These are phyloP conservation scores for Camellia japonica DNA, from an alignment of 148 eudicot genomes.

Conservation along the genomic window DNA sequence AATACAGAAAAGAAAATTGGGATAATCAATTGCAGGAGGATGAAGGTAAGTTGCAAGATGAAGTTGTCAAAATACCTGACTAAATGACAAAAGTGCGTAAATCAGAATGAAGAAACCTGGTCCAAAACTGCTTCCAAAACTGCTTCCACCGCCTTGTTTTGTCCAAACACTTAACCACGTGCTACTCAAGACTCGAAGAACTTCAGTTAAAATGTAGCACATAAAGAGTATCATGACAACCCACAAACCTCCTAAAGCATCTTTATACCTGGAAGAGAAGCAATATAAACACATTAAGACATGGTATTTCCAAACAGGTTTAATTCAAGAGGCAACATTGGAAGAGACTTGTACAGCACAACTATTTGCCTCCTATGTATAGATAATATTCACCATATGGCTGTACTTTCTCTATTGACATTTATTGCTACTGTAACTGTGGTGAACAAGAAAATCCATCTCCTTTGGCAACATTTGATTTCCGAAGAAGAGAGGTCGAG, in stretches of 20 bases:
- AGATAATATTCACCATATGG: neutral
- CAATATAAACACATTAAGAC: neutral
- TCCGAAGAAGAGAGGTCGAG: too few relatives aligned
- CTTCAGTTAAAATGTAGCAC: slow-evolving; percentile 62
- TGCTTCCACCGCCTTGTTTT: slow-evolving; percentile 41
- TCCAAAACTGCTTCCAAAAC: slow-evolving; percentile 26
- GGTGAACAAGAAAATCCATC: too few relatives aligned
- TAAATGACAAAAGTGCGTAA: slow-evolving; percentile 51
- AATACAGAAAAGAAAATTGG: neutral
- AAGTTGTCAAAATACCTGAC: slow-evolving; percentile 45
- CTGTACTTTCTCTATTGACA: neutral
- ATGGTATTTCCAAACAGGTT: neutral
- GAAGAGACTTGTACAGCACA: neutral
- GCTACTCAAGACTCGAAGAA: slow-evolving; percentile 67
- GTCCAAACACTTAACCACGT: slow-evolving; percentile 80
- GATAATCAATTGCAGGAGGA: neutral
- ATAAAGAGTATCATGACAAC: slow-evolving; percentile 49
- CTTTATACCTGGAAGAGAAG: slow-evolving; percentile 44
- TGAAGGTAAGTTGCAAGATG: neutral
- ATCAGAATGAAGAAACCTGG: slow-evolving; percentile 54
- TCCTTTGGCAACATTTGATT: too few relatives aligned
- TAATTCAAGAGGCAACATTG: neutral
- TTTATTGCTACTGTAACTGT: neutral
- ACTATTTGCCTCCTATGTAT: neutral
- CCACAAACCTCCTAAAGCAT: slow-evolving; percentile 66